A percentile compares a stretch with the other conserved stretches of the same genome.
Evolutionary conservation across 2,329 filamentous ascomycete genomes (phyloP).

Genomic region (Mycosphaerella sp.): DNA sequence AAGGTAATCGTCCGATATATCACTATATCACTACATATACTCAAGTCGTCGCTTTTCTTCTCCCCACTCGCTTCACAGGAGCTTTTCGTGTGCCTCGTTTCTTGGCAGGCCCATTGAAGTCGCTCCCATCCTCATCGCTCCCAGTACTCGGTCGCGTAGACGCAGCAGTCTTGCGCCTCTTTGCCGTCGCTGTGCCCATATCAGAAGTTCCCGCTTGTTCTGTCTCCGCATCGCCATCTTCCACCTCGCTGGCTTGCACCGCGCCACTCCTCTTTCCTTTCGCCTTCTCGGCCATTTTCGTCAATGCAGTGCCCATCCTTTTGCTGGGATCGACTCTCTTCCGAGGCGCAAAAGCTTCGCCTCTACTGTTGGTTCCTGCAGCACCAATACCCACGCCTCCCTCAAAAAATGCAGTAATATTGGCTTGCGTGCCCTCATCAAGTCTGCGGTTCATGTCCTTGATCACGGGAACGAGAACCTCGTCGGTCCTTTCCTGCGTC

Average conservation of each 20-base stretch:
- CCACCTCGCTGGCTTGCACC: background rate
- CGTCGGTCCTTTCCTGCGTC: conserved; percentile 85
- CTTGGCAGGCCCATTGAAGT: background rate
- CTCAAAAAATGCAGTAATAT: conserved; percentile 89
- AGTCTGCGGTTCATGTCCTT: conserved; percentile 87
- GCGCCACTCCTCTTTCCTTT: conserved; percentile 26
- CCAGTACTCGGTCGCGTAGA: background rate
- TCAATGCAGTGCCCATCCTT: conserved; percentile 69
- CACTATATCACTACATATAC: background rate
- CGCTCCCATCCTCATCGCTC: conserved; percentile 2
- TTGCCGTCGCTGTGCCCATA: too few species aligned
- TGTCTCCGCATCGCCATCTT: background rate
- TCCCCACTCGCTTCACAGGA: background rate
- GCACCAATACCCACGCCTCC: conserved; percentile 65
- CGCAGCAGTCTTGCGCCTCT: conserved; percentile 1
- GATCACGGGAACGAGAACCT: conserved; percentile 92
- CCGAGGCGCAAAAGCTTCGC: conserved; percentile 63
- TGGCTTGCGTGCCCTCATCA: conserved; percentile 85
- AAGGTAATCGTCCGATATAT: too few species aligned
- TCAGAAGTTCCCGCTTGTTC: background rate
- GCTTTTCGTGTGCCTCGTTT: background rate
- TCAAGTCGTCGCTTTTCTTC: background rate
- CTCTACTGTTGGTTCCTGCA: conserved; percentile 28
- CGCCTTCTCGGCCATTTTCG: conserved; percentile 55
- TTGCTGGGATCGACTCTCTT: conserved; percentile 61